Evolutionary conservation across 176 grass and related monocot species (phyloP).

Genomic region (Avena atlantica): DNA sequence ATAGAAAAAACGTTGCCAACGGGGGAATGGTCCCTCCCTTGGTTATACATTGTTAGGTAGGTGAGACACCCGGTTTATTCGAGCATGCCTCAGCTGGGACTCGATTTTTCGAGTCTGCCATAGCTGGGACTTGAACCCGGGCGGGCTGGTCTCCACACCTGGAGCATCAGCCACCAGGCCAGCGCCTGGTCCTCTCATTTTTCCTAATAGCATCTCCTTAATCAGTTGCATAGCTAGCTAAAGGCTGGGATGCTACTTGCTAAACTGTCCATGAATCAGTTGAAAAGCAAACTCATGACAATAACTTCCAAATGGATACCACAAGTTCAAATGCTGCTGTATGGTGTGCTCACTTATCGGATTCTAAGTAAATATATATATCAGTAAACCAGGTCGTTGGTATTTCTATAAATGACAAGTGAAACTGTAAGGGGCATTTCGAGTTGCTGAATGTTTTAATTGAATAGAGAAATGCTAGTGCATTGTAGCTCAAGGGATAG

Average conservation of each 20-base stretch:
- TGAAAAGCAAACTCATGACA: neutral
- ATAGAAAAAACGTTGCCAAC: neutral
- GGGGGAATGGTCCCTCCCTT: no score
- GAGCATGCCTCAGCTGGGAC: no score
- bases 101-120: no score
- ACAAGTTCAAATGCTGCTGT: neutral
- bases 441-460: constrained; percentile 19
- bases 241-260: neutral
- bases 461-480: neutral
- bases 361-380: constrained; percentile 1
- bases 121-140: no score
- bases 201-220: neutral
- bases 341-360: neutral
- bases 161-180: no score
- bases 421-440: constrained; percentile 1
- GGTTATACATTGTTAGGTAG: no score
- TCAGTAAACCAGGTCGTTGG: neutral
- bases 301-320: constrained; percentile 5
- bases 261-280: neutral
- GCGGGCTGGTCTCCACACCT: no score
- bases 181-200: neutral
- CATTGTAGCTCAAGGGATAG: constrained; percentile 12
- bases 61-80: no score
- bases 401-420: constrained; percentile 24
- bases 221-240: neutral